Percentiles rank a stretch among this genome's conserved stretches.
Evolutionary conservation across 108 stramenopile species (phyloP).

Genomic region (Skeletonema grethae): DNA sequence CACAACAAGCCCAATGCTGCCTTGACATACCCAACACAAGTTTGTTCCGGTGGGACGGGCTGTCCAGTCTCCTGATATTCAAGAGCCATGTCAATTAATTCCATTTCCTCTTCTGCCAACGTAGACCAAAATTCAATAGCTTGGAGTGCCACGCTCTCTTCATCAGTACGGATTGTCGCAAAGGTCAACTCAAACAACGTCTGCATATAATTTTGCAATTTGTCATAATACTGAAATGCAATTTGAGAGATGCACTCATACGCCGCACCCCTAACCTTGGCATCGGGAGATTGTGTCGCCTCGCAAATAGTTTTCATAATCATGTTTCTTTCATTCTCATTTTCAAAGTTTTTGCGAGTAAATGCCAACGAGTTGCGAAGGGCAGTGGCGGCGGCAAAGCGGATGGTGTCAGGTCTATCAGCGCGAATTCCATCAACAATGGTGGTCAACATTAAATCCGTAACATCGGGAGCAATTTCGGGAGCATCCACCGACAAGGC

Average conservation of each 20-base stretch:
- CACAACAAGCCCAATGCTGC: conserved; percentile 77
- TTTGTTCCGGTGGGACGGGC: conserved; percentile 41
- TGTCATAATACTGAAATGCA: conserved; percentile 92
- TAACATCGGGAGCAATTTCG: conserved; percentile 77
- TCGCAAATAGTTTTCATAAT: conserved; percentile 96
- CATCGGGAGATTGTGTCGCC: conserved; percentile 83
- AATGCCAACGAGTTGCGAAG: conserved; percentile 91
- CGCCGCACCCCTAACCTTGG: conserved; percentile 74
- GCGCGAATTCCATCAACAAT: conserved; percentile 95
- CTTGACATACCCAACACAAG: conserved; percentile 78
- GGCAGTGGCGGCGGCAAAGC: conserved; percentile 89
- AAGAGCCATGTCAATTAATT: conserved; percentile 71
- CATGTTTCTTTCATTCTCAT: conserved; percentile 85
- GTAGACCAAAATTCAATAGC: conserved; percentile 97
- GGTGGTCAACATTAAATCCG: conserved; percentile 93
- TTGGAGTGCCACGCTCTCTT: conserved; percentile 81
- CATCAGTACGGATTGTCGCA: conserved; percentile 80
- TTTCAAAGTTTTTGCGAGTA: conserved; percentile 91
- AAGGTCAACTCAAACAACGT: conserved; percentile 91
- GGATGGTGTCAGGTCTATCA: conserved; percentile 75
- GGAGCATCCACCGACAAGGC: conserved; percentile 47
- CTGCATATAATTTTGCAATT: conserved; percentile 90
- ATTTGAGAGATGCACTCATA: conserved; percentile 91
- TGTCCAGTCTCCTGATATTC: conserved; percentile 57
- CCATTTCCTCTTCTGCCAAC: conserved; percentile 88